phyloP scores from a whole-genome alignment of 371 early-diverging fungal genomes.

The Rhizopus stolonifer region DNA sequence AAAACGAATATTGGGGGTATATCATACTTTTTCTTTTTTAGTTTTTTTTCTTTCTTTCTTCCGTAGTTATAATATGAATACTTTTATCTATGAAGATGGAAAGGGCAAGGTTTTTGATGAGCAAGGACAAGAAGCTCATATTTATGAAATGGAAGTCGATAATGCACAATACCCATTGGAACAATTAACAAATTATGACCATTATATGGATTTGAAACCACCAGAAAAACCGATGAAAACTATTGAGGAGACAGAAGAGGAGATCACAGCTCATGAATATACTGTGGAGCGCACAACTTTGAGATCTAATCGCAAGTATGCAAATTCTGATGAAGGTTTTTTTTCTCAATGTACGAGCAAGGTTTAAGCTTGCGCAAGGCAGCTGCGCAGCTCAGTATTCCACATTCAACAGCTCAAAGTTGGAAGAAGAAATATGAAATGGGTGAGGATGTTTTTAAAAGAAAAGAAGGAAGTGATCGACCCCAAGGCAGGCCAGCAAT shows the following conservation, averaged over 20 bases:
- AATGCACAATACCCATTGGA: conserved; percentile 13
- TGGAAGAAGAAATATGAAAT: conserved; percentile 16
- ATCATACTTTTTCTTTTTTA: no score
- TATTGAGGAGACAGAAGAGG: conserved; percentile 7
- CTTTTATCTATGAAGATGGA: conserved; percentile 15
- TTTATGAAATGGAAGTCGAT: conserved; percentile 9
- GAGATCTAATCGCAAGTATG: not conserved
- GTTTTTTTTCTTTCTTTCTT: not conserved
- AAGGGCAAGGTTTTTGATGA: conserved; percentile 14
- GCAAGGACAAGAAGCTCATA: conserved; percentile 9
- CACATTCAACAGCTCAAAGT: conserved; percentile 5
- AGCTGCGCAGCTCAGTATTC: conserved; percentile 4
- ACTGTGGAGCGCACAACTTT: not conserved
- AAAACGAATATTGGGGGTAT: no score
- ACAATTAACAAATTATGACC: conserved; percentile 5
- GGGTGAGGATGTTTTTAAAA: conserved; percentile 6
- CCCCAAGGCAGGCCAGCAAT: conserved; percentile 5
- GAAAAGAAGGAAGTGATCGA: conserved; percentile 13
- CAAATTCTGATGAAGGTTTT: conserved; percentile 1
- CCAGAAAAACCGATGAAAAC: not conserved
- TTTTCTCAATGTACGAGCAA: conserved; percentile 1
- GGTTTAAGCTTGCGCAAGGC: conserved; percentile 3
- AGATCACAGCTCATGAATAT: not conserved
- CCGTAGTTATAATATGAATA: not conserved
- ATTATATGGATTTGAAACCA: conserved; percentile 2